These are phyloP conservation scores for Xylaria castorea DNA, from an alignment of 495 filamentous ascomycete genomes.

Conservation along the genomic window DNA sequence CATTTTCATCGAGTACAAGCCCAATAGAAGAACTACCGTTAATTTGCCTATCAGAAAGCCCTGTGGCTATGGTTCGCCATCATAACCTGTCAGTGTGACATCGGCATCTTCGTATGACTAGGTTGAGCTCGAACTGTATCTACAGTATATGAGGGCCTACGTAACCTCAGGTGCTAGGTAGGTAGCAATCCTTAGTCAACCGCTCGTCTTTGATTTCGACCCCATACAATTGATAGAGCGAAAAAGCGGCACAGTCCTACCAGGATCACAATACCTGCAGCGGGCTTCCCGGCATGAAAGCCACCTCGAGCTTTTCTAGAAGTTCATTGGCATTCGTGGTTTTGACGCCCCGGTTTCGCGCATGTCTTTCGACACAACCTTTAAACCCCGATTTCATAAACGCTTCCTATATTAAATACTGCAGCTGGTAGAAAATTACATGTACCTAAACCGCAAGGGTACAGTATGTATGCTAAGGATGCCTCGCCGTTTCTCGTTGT, in stretches of 20 bases:
- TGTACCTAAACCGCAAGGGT: too few relatives aligned
- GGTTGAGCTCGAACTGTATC: neutral
- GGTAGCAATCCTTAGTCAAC: neutral
- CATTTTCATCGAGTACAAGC: neutral
- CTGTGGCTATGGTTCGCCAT: neutral
- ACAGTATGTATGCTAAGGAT: neutral
- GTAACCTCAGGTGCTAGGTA: neutral
- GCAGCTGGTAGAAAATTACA: too few relatives aligned
- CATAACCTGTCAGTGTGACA: neutral
- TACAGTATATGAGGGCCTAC: neutral
- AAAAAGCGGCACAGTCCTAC: slow-evolving; percentile 12
- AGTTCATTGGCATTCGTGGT: neutral
- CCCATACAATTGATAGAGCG: slow-evolving; percentile 9
- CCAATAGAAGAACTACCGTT: slow-evolving; percentile 2
- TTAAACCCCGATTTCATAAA: neutral
- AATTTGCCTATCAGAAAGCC: slow-evolving; percentile 7
- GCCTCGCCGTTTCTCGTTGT: neutral
- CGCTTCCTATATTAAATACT: neutral
- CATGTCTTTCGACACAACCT: neutral
- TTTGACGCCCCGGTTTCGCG: neutral
- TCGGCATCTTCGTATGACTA: neutral
- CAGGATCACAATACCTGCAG: slow-evolving; percentile 12
- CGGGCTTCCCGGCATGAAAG: slow-evolving; percentile 16
- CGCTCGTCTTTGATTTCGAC: neutral
- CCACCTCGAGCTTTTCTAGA: slow-evolving; percentile 18